A percentile compares a stretch with the other conserved stretches of the same genome.
These are phyloP conservation scores for Pseudogymnoascus sp. DNA, from an alignment of 2,329 filamentous ascomycete species.

Conservation along the genomic window DNA sequence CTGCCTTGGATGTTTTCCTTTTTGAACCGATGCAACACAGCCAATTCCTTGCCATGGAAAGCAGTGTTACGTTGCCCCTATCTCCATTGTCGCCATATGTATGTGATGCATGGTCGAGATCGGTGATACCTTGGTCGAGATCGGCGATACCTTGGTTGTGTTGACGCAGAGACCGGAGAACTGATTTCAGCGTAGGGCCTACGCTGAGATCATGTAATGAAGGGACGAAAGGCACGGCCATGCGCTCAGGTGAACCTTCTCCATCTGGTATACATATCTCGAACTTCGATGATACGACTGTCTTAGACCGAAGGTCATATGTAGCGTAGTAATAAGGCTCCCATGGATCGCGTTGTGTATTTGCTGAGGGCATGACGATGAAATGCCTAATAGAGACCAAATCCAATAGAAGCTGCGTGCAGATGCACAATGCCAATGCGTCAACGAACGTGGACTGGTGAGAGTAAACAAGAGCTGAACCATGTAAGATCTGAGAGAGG, in stretches of 20 bases:
- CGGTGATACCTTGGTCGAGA: too few relatives aligned
- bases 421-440: neutral
- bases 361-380: neutral
- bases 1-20: neutral
- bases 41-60: neutral
- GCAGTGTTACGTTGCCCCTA: neutral
- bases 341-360: neutral
- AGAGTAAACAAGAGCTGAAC: neutral
- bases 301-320: neutral
- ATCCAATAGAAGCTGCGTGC: neutral
- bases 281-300: neutral
- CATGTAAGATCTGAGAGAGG: neutral
- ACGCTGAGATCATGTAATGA: neutral
- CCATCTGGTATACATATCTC: neutral
- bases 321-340: neutral
- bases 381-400: neutral
- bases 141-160: too few relatives aligned
- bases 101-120: neutral
- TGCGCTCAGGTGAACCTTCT: neutral
- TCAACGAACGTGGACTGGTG: neutral
- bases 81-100: neutral
- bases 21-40: neutral
- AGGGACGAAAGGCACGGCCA: neutral
- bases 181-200: too few relatives aligned
- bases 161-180: too few relatives aligned